A percentile compares a stretch with the other conserved stretches of the same genome.
These are phyloP conservation scores for Flueggea neowawraea DNA, from an alignment of 441 rosid species.

Conservation along the genomic window DNA sequence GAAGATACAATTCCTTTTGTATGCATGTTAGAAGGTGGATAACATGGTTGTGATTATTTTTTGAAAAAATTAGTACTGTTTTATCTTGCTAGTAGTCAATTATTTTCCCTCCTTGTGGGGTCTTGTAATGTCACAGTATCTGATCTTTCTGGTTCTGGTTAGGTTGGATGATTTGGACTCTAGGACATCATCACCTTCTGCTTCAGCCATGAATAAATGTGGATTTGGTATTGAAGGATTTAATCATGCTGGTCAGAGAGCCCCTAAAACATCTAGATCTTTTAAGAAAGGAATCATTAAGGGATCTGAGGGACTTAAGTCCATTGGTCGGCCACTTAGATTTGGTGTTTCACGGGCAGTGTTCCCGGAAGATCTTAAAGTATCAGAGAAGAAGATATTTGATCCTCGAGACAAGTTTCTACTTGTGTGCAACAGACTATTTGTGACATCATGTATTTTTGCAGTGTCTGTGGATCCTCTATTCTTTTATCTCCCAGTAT, in stretches of 20 bases:
- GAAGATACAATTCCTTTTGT: neutral
- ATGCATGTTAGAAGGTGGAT: slow-evolving; percentile 4
- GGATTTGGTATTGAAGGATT: slow-evolving; percentile 71
- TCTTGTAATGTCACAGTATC: slow-evolving; percentile 1
- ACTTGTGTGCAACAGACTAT: slow-evolving; percentile 69
- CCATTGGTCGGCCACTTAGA: slow-evolving; percentile 89
- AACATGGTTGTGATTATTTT: neutral
- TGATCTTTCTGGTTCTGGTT: slow-evolving; percentile 14
- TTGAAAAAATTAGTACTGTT: neutral
- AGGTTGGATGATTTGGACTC: slow-evolving; percentile 98
- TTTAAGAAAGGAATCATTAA: slow-evolving; percentile 74
- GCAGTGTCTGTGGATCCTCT: slow-evolving; percentile 92
- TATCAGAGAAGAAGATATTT: slow-evolving; percentile 79
- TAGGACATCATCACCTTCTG: slow-evolving; percentile 64
- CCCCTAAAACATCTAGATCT: slow-evolving; percentile 55
- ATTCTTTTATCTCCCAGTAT: slow-evolving; percentile 89
- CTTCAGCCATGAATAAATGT: slow-evolving; percentile 52
- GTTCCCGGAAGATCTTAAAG: slow-evolving; percentile 95
- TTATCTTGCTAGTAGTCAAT: neutral
- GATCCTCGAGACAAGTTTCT: slow-evolving; percentile 97
- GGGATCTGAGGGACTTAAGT: slow-evolving; percentile 94
- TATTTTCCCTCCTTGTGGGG: neutral
- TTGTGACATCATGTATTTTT: slow-evolving; percentile 75
- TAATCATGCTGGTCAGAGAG: slow-evolving; percentile 40
- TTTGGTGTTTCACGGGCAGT: slow-evolving; percentile 90